Percentiles rank a stretch among this genome's conserved stretches.
These are phyloP conservation scores for Yamadazyma siamensis DNA, from an alignment of 1,139 yeast species.

Conservation along the genomic window DNA sequence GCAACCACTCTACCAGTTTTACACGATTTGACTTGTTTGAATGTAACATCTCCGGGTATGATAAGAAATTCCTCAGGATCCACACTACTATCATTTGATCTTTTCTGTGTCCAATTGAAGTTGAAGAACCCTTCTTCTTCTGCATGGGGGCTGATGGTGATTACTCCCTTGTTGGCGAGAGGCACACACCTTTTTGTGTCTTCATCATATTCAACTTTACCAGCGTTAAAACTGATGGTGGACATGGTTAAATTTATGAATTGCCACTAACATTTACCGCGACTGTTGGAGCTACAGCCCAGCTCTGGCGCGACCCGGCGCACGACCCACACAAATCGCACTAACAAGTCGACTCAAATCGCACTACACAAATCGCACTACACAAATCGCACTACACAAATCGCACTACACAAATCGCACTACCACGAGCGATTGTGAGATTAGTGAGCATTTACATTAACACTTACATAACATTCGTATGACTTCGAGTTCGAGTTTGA, in stretches of 20 bases:
- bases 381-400: no score
- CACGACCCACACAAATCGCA: no score
- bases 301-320: no score
- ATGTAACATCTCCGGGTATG: conserved; percentile 90
- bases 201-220: conserved; percentile 73
- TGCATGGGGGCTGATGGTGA: conserved; percentile 56
- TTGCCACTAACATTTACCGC: no score
- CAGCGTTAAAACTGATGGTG: conserved; percentile 69
- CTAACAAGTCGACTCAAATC: no score
- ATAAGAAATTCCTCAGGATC: conserved; percentile 70
- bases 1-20: conserved; percentile 83
- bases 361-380: no score
- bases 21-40: conserved; percentile 73
- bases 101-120: conserved; percentile 43
- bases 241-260: conserved; percentile 12
- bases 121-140: conserved; percentile 52
- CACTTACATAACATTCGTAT: no score
- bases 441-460: no score
- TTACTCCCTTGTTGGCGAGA: conserved; percentile 69
- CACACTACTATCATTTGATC: conserved; percentile 28
- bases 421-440: no score
- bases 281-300: no score
- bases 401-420: no score
- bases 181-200: conserved; percentile 73
- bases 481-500: no score